phyloP scores from a whole-genome alignment of 257 asterid genomes.

The Salvia splendens region DNA sequence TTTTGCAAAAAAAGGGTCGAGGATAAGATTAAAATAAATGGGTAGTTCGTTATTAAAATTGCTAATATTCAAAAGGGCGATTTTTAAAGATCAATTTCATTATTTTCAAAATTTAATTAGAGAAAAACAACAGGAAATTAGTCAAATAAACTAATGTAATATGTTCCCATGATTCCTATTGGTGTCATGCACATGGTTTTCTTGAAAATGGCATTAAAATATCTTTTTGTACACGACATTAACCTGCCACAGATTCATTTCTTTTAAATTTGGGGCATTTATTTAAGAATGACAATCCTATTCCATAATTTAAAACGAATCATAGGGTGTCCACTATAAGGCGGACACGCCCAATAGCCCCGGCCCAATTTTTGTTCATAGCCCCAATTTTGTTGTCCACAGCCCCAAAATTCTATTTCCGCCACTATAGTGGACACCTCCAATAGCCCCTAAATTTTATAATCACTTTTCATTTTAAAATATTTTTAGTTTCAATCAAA shows the following conservation, averaged over 20 bases:
- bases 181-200: conserved; percentile 18
- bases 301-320: not conserved
- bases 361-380: too few relatives aligned
- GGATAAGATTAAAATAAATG: not conserved
- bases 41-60: too few relatives aligned
- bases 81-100: not conserved
- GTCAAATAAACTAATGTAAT: not conserved
- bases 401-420: too few relatives aligned
- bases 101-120: not conserved
- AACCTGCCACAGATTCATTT: not conserved
- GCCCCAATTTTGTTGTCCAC: too few relatives aligned
- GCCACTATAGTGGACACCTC: too few relatives aligned
- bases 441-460: too few relatives aligned
- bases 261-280: too few relatives aligned
- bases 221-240: not conserved
- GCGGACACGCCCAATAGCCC: too few relatives aligned
- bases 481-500: too few relatives aligned
- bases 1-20: not conserved
- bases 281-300: not conserved
- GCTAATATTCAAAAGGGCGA: not conserved
- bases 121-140: not conserved
- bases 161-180: conserved; percentile 21
- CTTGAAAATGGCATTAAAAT: conserved; percentile 2
- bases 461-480: too few relatives aligned
- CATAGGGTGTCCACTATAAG: too few relatives aligned